Evolutionary conservation across 306 rosid species (phyloP).

Genomic region (Urtica urens): DNA sequence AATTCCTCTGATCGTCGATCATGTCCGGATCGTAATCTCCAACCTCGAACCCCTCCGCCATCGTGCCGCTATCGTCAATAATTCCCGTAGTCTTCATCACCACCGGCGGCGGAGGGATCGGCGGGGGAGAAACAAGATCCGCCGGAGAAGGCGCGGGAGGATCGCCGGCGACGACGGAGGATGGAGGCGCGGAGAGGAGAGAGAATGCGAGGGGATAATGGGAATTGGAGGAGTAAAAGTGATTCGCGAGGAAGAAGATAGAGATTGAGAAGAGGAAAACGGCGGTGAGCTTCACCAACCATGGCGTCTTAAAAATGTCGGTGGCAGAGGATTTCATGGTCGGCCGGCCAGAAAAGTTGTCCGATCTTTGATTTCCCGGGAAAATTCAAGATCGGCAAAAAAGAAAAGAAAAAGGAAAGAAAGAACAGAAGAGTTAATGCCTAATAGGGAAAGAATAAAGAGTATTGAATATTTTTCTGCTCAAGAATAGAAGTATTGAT

Average conservation of each 20-base stretch:
- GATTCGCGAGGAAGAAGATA: conserved; percentile 30
- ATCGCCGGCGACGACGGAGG: not conserved
- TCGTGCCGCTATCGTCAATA: conserved; percentile 57
- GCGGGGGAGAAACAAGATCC: not conserved
- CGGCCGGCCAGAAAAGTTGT: not conserved
- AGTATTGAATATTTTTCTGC: too few species aligned
- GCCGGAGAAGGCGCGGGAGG: not conserved
- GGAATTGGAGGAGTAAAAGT: conserved; percentile 17
- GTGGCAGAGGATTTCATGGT: conserved; percentile 21
- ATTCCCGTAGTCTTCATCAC: conserved; percentile 47
- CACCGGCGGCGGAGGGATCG: conserved; percentile 33
- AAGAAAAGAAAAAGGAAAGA: not conserved
- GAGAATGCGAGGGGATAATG: conserved; percentile 19
- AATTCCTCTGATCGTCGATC: conserved; percentile 18
- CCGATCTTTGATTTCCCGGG: conserved; percentile 3
- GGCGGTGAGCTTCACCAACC: conserved; percentile 37
- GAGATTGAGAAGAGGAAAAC: conserved; percentile 37
- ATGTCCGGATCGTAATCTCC: conserved; percentile 43
- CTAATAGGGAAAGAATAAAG: too few species aligned
- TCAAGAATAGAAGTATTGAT: too few species aligned
- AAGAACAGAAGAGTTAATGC: too few species aligned
- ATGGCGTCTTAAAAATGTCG: conserved; percentile 33
- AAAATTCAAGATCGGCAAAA: too few species aligned
- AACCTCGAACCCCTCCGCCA: conserved; percentile 61
- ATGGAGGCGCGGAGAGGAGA: conserved; percentile 18